Conservation (phyloP, 352 stramenopile species). For the Blastocystis sp. region DNA sequence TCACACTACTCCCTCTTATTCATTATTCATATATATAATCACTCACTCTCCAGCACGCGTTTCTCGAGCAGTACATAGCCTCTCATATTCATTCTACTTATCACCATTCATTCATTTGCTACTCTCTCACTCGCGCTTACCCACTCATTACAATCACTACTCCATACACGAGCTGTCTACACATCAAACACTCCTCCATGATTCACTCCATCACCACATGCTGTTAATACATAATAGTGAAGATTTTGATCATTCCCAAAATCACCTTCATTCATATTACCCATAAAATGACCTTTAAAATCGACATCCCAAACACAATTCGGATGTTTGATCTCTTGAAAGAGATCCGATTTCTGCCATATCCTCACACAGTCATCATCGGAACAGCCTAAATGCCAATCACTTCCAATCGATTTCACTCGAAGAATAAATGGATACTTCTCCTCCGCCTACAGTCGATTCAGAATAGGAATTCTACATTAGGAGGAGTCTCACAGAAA, state of each 20-base stretch:
- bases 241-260: not conserved
- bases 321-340: not conserved
- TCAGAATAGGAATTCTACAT: not conserved
- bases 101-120: too few species aligned
- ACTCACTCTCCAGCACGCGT: not conserved
- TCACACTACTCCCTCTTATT: not conserved
- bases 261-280: not conserved
- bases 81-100: not conserved
- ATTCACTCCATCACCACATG: not conserved
- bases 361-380: not conserved
- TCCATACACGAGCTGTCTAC: not conserved
- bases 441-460: not conserved
- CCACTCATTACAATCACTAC: not conserved
- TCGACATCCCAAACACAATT: conserved; percentile 49
- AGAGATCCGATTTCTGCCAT: not conserved
- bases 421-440: conserved; percentile 62
- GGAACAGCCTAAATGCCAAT: not conserved
- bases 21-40: not conserved
- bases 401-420: not conserved
- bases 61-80: not conserved
- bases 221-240: not conserved
- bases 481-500: conserved; percentile 6
- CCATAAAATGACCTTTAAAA: not conserved
- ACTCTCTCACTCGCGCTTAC: not conserved
- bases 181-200: not conserved